Conservation (phyloP, 257 asterid species). For the Solanum chiquidenum region DNA sequence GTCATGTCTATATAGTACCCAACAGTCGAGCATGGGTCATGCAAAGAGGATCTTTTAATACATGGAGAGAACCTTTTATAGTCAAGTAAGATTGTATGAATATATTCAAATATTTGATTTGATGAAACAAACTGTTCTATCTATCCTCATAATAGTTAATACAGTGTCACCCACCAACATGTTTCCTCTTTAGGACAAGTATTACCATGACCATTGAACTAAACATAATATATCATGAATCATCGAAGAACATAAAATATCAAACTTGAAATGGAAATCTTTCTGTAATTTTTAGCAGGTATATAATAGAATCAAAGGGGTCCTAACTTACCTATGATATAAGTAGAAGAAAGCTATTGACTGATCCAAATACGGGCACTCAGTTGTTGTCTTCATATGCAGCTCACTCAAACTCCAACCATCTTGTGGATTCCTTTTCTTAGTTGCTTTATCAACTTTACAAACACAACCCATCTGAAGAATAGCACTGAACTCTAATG, state of each 20-base stretch:
- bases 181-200: neutral
- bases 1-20: neutral
- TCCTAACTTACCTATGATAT: constrained; percentile 64
- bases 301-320: neutral
- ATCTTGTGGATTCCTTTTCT: constrained; percentile 55
- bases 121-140: neutral
- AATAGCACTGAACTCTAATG: constrained; percentile 66
- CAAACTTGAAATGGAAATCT: neutral
- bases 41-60: neutral
- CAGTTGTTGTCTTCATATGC: constrained; percentile 96
- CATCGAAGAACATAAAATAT: neutral
- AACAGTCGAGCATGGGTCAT: neutral
- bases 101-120: neutral
- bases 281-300: neutral
- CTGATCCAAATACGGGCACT: constrained; percentile 83
- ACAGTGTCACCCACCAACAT: neutral
- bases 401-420: constrained; percentile 84
- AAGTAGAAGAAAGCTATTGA: constrained; percentile 72
- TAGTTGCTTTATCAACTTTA: constrained; percentile 83
- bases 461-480: constrained; percentile 94
- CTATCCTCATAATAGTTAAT: neutral
- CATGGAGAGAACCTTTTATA: neutral
- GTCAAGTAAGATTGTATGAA: neutral
- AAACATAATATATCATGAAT: neutral
- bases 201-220: neutral